Conservation (phyloP, 306 rosid species). For the Argentina anserina region DNA sequence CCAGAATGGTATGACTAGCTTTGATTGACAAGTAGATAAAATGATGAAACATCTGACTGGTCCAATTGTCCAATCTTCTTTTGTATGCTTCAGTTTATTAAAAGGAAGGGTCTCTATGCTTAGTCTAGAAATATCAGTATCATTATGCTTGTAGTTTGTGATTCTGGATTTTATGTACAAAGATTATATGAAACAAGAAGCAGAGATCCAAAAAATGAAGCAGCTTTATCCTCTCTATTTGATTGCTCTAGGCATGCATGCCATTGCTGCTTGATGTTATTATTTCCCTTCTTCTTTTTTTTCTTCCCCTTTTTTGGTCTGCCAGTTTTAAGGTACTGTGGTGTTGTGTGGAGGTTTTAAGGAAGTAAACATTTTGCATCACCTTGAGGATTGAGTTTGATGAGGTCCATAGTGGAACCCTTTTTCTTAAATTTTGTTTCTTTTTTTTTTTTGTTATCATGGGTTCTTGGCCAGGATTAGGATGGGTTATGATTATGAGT, state of each 20-base stretch:
- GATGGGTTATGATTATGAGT: not conserved
- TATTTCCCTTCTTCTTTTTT: not conserved
- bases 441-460: not conserved
- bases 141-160: not conserved
- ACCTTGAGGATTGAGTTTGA: constrained; percentile 6
- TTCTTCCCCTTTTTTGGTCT: not conserved
- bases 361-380: constrained; percentile 21
- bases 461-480: constrained; percentile 11
- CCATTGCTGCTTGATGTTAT: constrained; percentile 14
- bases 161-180: constrained; percentile 24
- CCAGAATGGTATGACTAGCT: constrained; percentile 31
- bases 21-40: constrained; percentile 21
- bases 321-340: constrained; percentile 36
- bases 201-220: constrained; percentile 28
- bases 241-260: constrained; percentile 29
- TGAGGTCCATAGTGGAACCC: constrained; percentile 8
- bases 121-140: not conserved
- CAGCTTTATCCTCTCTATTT: constrained; percentile 29
- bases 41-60: constrained; percentile 2
- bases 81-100: not conserved
- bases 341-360: not conserved
- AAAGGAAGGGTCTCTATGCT: not conserved
- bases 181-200: constrained; percentile 24
- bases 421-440: not conserved
- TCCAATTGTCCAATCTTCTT: not conserved